Evolutionary conservation across 2,329 filamentous ascomycete species (phyloP), one percentile per base, ranked within the genome.

Genomic region (Alternaria arbusti): DNA sequence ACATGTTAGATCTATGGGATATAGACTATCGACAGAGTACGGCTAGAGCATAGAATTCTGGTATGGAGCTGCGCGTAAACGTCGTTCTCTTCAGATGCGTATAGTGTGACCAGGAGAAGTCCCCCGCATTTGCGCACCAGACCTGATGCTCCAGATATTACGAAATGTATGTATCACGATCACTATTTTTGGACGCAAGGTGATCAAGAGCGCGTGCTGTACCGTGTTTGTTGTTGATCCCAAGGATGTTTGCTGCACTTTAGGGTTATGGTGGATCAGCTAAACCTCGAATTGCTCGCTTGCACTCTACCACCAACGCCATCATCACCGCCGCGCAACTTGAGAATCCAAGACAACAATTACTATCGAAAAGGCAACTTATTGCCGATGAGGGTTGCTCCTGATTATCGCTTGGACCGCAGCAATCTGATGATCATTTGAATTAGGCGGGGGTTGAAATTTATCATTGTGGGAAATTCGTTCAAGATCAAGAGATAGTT

Each of bases 201-300:
- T 32, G 22, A 23, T 12, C 1, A 6, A 15, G 6, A n/a, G 12
- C 20, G 8, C 9, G 6, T 36, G 15, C 3, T 11, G 11, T 11
- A 12, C 17, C 4, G 20, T 40, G 1, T 36, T 23, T 15, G 9
- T 10, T 7, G 13, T 51, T 36, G 49, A 13, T n/a, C 1, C 22
- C 2, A 1, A 3, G 3, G 0, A 28, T 52, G 36, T 44, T 44
- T 10, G 36, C 25, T 10, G 36, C 23, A 44, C 22, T 20, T 7
- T 20, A 6, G 4, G 36, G 10, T 11, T 6, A 4, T 47, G 26
- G 57, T 46, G 43, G 44, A 50, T 7, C 25, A 30, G 11, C 52
- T 26, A 44, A 59, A 43, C 49, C 40, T 55, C 40, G 49, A 49
- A 63, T 63, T 65, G 61, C 57, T 60, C 63, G 63, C 59, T 59